Base-by-base conservation (phyloP, 163 green algal species). In the Scenedesmus sp. region DNA sequence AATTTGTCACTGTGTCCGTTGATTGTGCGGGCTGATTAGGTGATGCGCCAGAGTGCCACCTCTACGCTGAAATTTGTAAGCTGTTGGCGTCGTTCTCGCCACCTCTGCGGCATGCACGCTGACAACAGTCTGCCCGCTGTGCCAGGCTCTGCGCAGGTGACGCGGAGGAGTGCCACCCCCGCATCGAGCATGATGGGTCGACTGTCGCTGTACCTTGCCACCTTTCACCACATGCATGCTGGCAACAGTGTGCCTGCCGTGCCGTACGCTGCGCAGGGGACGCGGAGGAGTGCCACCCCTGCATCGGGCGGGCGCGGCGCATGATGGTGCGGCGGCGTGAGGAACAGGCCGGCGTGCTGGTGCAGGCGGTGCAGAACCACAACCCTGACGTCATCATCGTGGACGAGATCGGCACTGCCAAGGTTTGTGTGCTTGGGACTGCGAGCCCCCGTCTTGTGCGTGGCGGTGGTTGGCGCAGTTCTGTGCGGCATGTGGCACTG, bases 151-250 rank as follows among this genome's bases (percentile, higher is more conserved):
- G 7, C 65, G 68, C 68, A 80, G 97, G 97, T 35, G 96, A 99
- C 90, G 97, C 97, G 20, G 97, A 98, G 91, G 94, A 99, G 26
- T 95, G 96, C 0, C 97, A 99, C 93, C 90, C 93, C 10, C 96
- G 94, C 51, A 97, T 99, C 59, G 97, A 96, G 20, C 37, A 87
- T 15, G 96, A 1, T 61, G 51, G 1, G 3, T 16, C 12, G 20
- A 53, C 10, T 6, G 46, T 10, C 6, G 46, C 46, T 61, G 51
- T 61, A 61, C 1, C 51, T 15, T 61, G 51, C 12, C 51, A 61
- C 51, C 51, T 18, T 61, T 61, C 51, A 61, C 51, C 22, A 16
- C 13, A 40, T 24, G 12, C 65, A 78, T n/a, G 65, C 65, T 78
- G 12, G 6, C 65, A 4, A 40, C 12, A 35, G 65, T 40, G n/a